Evolutionary conservation across 768 basidiomycete species (phyloP).

Genomic region (Phylloporus sp.): DNA sequence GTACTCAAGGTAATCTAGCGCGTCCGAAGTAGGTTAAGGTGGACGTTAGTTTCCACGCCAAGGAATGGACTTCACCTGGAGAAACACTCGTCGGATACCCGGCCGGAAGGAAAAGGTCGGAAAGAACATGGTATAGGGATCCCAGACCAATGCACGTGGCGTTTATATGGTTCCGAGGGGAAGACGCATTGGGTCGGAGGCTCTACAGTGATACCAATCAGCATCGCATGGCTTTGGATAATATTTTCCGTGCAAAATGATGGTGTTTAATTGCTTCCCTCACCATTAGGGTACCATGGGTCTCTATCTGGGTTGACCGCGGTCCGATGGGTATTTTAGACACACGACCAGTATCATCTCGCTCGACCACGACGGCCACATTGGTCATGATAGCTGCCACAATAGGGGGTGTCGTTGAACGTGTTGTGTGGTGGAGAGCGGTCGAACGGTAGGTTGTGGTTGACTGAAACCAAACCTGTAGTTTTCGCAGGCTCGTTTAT

Average conservation of each 20-base stretch:
- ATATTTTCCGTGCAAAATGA: background rate
- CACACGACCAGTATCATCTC: constrained; percentile 20
- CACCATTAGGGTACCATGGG: constrained; percentile 12
- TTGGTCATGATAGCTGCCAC: background rate
- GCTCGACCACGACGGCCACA: constrained; percentile 15
- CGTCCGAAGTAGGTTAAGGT: background rate
- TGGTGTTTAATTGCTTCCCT: background rate
- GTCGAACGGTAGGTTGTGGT: background rate
- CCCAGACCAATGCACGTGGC: background rate
- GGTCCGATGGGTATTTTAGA: constrained; percentile 13
- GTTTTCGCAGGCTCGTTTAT: constrained; percentile 8
- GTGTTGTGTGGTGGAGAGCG: background rate
- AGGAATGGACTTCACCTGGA: constrained; percentile 39
- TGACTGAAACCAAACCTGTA: background rate
- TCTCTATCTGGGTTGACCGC: background rate
- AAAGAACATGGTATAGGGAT: constrained; percentile 15
- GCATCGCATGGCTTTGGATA: background rate
- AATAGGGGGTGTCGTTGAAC: background rate
- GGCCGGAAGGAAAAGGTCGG: constrained; percentile 52
- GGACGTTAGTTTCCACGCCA: background rate
- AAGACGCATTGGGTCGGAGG: background rate
- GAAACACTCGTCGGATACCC: constrained; percentile 62
- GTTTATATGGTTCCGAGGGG: background rate
- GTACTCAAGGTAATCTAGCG: constrained; percentile 53
- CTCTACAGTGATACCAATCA: constrained; percentile 8